Base-by-base conservation (phyloP, 176 grass and related monocot genomes). In the Pharus latifolius region DNA sequence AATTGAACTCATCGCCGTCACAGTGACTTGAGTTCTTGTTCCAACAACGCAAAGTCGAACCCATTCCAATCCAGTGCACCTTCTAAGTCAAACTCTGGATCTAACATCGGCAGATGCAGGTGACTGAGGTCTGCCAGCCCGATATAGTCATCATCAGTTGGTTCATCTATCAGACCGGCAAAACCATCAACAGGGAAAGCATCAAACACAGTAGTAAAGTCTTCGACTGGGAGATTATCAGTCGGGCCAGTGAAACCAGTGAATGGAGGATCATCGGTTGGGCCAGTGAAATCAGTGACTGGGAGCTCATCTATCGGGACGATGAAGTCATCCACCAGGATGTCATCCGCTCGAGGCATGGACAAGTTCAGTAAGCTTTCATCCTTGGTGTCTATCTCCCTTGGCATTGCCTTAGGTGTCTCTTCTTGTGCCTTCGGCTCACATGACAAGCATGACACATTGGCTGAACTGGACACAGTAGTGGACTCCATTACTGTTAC, bases 41-140 rank as follows among this genome's bases (percentile, higher is more conserved):
- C 56, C 76, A 80, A 10, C 7, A 38, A 69, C 48, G 25, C 40
- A 4, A 80, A 63, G 56, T 85, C 56, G 0, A 75, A 75, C 8
- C 63, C 63, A 41, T 58, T 51, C 83, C 83, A 85, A 55, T 85
- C 48, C 46, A 68, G 48, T 43, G 55, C 70, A 55, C 38, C 38
- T 26, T 80, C 67, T 30, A 83, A 30, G 50, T 85, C 40, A 1
- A 85, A 75, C 41, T 25, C 62, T 1, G 44, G 67, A 9, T 78
- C 81, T 7, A 16, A 0, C 6, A 65, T 26, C 49, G 83, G 83
- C 17, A 85, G 33, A n/a, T 48, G 70, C 49, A 80, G 56, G 15
- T 75, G 63, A 24, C 83, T 70, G 60, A 85, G 80, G 56, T 85
- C 77, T 31, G 70, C 77, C 25, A 85, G 56, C 24, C 77, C 70